These are phyloP conservation scores for Gossypium herbaceum DNA, from an alignment of 345 rosid genomes.

Conservation along the genomic window DNA sequence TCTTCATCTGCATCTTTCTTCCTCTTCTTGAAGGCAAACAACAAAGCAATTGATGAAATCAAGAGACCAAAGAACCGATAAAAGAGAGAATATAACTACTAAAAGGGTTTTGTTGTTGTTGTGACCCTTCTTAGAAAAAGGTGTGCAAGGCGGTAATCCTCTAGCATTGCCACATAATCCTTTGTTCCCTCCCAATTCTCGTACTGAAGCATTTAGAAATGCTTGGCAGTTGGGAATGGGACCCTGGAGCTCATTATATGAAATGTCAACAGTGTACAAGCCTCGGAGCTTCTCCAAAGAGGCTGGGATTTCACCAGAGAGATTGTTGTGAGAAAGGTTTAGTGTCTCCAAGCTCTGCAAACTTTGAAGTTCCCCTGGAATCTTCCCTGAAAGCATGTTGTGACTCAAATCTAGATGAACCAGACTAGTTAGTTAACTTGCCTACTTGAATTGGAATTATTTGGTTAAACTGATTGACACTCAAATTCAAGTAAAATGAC, in stretches of 20 bases:
- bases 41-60: background rate
- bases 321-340: conserved; percentile 32
- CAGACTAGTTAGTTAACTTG: conserved; percentile 19
- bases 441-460: conserved; percentile 29
- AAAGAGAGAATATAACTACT: background rate
- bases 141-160: conserved; percentile 23
- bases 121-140: background rate
- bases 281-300: conserved; percentile 12
- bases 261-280: conserved; percentile 26
- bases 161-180: conserved; percentile 30
- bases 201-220: conserved; percentile 14
- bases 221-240: conserved; percentile 32
- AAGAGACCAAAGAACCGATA: background rate
- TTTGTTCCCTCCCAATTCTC: conserved; percentile 27
- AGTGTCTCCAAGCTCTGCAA: too few relatives aligned
- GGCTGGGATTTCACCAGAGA: conserved; percentile 24
- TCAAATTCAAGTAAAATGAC: conserved; percentile 30
- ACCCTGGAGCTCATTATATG: conserved; percentile 36
- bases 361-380: too few relatives aligned
- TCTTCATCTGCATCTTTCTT: background rate
- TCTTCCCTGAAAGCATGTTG: too few relatives aligned
- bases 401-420: too few relatives aligned
- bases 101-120: background rate
- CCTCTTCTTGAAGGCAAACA: background rate
- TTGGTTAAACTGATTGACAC: conserved; percentile 23